Evolutionary conservation across 208 protist species (phyloP), one percentile per base, ranked within the genome.

Genomic region (Crithidia bombi): DNA sequence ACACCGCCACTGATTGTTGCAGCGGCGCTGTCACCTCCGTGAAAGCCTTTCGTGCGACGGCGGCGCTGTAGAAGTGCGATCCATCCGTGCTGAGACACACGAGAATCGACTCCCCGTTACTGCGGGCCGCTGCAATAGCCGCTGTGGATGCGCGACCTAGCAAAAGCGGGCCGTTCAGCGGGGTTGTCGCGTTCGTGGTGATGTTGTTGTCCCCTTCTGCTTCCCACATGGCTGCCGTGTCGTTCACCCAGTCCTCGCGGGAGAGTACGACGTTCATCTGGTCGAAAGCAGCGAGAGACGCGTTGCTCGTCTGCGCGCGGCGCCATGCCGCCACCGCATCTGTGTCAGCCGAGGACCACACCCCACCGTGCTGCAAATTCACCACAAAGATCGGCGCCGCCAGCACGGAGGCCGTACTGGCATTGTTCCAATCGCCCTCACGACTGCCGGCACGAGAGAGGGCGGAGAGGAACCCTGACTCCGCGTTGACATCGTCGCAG

Each of bases 31-130:
- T n/a, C 19, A 3, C 35, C n/a, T 23, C 38, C 0, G 58, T 35
- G 23, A 65, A 36, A 30, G 58, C 61, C 4, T 50, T 51, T 2
- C 69, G 69, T 21, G 69, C 59, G 26, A 75, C 44, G 63, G 90
- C 88, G 47, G 88, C 73, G 73, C 82, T 89, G 68, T 84, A 87
- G 61, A 89, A 93, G 44, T 81, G 72, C 43, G 36, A n/a, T 25
- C 88, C 88, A 44, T 93, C 88, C 12, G 85, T 39, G 33, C 75
- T 86, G 4, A 85, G 56, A 50, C 88, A 93, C 5, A 84, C 73
- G 17, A 93, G 55, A 11, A 87, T 51, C 2, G 80, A 81, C 66
- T 81, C 77, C 23, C 79, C 79, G 11, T 56, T 58, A 59, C 64
- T 57, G 46, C 69, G 73, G 3, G 55, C 35, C 14, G 56, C 77